These are phyloP conservation scores for Fusarium sp. DNA, from an alignment of 2,329 filamentous ascomycete species.

Conservation along the genomic window DNA sequence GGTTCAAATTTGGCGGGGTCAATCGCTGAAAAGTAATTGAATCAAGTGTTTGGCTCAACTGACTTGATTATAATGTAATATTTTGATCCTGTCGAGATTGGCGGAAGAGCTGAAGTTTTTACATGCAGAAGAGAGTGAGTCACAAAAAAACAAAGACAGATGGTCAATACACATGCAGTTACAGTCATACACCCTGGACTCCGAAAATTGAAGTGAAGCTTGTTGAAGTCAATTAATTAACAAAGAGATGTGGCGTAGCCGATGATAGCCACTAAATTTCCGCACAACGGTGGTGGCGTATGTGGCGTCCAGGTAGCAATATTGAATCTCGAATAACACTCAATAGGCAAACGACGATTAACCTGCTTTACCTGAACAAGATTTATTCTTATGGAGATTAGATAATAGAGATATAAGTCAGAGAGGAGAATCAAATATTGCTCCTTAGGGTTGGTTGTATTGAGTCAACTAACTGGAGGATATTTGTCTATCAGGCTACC, in stretches of 20 bases:
- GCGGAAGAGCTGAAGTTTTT: slow-evolving; percentile 14
- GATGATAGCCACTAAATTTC: slow-evolving; percentile 25
- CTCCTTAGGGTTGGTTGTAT: too few species aligned
- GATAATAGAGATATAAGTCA: too few species aligned
- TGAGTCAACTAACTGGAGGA: too few species aligned
- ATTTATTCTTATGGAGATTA: too few species aligned
- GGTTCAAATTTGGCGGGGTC: slow-evolving; percentile 5
- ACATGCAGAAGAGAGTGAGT: slow-evolving; percentile 20
- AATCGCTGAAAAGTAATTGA: background rate
- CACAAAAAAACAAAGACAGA: slow-evolving; percentile 34
- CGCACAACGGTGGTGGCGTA: slow-evolving; percentile 9
- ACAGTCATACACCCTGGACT: background rate
- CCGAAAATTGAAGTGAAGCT: slow-evolving; percentile 36
- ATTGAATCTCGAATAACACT: background rate
- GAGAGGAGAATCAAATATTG: too few species aligned
- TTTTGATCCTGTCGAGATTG: background rate
- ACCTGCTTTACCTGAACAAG: background rate
- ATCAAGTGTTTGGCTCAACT: background rate
- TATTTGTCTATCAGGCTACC: too few species aligned
- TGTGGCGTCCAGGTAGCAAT: slow-evolving; percentile 31
- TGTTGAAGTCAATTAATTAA: slow-evolving; percentile 18
- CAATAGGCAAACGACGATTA: background rate
- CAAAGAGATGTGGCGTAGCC: slow-evolving; percentile 37
- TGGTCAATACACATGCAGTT: slow-evolving; percentile 4
- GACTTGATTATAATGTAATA: background rate